phyloP scores from a whole-genome alignment of 2,329 filamentous ascomycete genomes.

The Elsinoe batatas region DNA sequence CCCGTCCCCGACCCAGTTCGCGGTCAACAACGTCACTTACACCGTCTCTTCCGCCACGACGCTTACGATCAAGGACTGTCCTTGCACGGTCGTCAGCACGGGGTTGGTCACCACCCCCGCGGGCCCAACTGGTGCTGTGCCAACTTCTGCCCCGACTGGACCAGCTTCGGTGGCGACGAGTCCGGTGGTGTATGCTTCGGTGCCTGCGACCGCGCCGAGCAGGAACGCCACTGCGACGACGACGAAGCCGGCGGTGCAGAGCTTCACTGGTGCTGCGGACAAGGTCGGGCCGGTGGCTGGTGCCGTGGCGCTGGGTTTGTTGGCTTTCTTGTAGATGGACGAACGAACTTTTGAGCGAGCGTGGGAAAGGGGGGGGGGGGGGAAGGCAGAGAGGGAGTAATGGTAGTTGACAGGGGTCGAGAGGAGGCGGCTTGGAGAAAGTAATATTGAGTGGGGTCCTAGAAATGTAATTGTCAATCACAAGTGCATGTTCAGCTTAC shows the following conservation, averaged over 20 bases:
- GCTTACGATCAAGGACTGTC: constrained; percentile 9
- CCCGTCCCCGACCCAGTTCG: constrained; percentile 9
- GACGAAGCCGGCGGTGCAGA: background rate
- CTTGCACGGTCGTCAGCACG: constrained; percentile 11
- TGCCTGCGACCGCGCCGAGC: background rate
- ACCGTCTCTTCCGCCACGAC: constrained; percentile 13
- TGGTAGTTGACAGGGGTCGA: too few species aligned
- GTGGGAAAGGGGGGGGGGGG: too few species aligned
- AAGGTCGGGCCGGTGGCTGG: background rate
- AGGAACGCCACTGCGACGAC: background rate
- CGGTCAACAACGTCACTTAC: constrained; percentile 13
- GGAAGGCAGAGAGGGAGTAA: too few species aligned
- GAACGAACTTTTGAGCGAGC: background rate
- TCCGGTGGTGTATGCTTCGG: background rate
- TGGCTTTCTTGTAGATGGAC: background rate
- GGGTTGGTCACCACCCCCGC: background rate
- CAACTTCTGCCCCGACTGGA: background rate
- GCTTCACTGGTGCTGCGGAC: constrained; percentile 4
- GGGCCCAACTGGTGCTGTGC: too few species aligned
- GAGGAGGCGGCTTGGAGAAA: too few species aligned
- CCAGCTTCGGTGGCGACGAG: background rate
- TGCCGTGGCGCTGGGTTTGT: background rate
- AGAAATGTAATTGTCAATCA: too few species aligned
- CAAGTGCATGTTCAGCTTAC: too few species aligned
- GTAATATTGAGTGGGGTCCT: too few species aligned